phyloP scores from a whole-genome alignment of 176 grass and related monocot species.

The Oryza nivara region DNA sequence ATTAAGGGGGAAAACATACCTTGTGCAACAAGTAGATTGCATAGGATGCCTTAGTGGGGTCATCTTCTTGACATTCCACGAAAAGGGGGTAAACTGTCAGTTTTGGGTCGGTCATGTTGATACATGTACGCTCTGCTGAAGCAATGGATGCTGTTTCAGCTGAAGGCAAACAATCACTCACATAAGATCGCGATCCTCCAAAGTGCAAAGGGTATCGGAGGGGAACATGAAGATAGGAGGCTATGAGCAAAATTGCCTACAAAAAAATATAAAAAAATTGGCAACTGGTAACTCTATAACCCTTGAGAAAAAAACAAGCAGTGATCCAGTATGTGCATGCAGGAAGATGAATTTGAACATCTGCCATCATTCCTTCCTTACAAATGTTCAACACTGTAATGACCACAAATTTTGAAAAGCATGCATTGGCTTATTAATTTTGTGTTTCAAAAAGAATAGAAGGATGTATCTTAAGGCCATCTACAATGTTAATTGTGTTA shows the following conservation, averaged over 20 bases:
- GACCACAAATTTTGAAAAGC: background rate
- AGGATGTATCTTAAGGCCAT: background rate
- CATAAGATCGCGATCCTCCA: constrained; percentile 61
- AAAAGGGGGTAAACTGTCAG: constrained; percentile 58
- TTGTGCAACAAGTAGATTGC: constrained; percentile 59
- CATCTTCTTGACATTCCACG: constrained; percentile 52
- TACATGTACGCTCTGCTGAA: constrained; percentile 16
- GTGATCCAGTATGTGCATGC: background rate
- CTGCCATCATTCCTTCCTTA: constrained; percentile 6
- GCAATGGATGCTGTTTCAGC: constrained; percentile 33
- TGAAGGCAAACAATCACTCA: constrained; percentile 53
- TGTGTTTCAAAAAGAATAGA: background rate
- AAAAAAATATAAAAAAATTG: constrained; percentile 25
- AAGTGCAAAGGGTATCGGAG: constrained; percentile 56
- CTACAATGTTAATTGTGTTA: too few species aligned
- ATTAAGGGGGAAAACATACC: constrained; percentile 35
- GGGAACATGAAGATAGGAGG: constrained; percentile 61
- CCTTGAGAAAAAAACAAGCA: background rate
- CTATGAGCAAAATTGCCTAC: constrained; percentile 66
- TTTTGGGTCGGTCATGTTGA: background rate
- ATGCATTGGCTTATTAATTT: background rate
- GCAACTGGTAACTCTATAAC: constrained; percentile 3
- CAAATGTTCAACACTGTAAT: background rate
- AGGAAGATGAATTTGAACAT: background rate
- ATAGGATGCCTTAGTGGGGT: constrained; percentile 43